Evolutionary conservation across 2,329 filamentous ascomycete genomes (phyloP).

Genomic region (Fusarium albidum): DNA sequence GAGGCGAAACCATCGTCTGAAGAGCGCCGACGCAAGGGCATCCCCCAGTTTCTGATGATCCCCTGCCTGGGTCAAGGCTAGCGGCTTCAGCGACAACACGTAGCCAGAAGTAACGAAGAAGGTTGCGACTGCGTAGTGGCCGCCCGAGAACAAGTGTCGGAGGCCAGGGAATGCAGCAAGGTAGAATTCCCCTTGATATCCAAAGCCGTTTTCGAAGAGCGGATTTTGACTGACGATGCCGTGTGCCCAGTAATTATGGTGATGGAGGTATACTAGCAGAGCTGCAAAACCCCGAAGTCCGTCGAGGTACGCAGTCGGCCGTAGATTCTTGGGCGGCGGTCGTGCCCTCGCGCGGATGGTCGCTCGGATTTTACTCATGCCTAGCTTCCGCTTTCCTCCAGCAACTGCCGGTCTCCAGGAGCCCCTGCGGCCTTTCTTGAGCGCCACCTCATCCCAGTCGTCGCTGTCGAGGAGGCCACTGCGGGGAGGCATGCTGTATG

Average conservation of each 20-base stretch:
- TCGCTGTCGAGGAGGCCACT: constrained; percentile 45
- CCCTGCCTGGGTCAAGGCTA: constrained; percentile 55
- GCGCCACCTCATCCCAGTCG: constrained; percentile 47
- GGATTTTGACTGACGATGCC: constrained; percentile 45
- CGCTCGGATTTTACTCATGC: constrained; percentile 15
- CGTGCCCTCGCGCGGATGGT: constrained; percentile 25
- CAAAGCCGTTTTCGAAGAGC: constrained; percentile 62
- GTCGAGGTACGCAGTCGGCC: constrained; percentile 66
- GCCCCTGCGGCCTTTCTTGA: constrained; percentile 35
- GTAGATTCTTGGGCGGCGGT: constrained; percentile 41
- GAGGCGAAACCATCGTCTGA: constrained; percentile 59
- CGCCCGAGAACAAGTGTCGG: constrained; percentile 67
- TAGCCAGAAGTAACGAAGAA: constrained; percentile 69
- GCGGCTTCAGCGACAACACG: constrained; percentile 60
- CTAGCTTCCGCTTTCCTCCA: constrained; percentile 9
- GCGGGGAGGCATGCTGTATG: constrained; percentile 40
- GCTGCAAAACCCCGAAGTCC: constrained; percentile 73
- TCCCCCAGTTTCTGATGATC: constrained; percentile 53
- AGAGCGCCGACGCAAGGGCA: constrained; percentile 56
- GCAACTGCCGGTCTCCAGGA: constrained; percentile 40
- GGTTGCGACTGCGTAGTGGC: constrained; percentile 65
- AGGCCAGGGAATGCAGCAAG: constrained; percentile 64
- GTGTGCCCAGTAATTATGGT: constrained; percentile 68
- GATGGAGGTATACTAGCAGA: constrained; percentile 70
- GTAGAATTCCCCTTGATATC: constrained; percentile 57